These are phyloP conservation scores for Jacaranda copaia DNA, from an alignment of 257 asterid genomes.

Conservation along the genomic window DNA sequence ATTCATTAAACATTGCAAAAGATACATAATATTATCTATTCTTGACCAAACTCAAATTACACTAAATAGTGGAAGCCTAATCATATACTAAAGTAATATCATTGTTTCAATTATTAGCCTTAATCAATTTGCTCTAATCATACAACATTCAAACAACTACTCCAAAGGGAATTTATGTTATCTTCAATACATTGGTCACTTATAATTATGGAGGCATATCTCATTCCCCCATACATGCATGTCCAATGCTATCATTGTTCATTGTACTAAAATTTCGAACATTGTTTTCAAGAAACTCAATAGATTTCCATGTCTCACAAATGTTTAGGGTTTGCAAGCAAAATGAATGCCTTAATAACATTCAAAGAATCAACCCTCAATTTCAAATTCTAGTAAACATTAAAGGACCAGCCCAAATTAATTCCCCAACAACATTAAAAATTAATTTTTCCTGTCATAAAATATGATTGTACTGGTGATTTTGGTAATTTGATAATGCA, in stretches of 20 bases:
- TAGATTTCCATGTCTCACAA: slow-evolving; percentile 44
- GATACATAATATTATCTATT: background rate
- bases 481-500: slow-evolving; percentile 40
- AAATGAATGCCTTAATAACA: slow-evolving; percentile 27
- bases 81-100: background rate
- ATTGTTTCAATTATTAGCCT: background rate
- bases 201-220: background rate
- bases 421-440: slow-evolving; percentile 40
- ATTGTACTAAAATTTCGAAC: slow-evolving; percentile 48
- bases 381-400: slow-evolving; percentile 30
- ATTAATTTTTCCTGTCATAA: slow-evolving; percentile 7
- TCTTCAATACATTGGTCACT: slow-evolving; percentile 1
- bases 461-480: background rate
- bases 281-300: slow-evolving; percentile 40
- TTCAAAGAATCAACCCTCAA: slow-evolving; percentile 44
- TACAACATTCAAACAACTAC: background rate
- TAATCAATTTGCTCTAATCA: background rate
- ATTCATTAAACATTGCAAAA: too few species aligned
- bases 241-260: slow-evolving; percentile 34
- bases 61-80: background rate
- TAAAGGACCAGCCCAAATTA: slow-evolving; percentile 27
- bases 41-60: background rate
- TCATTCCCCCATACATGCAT: slow-evolving; percentile 5
- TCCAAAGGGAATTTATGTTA: background rate
- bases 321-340: background rate